Base-by-base conservation (phyloP, 768 basidiomycete species). In the Pisolithus orientalis region DNA sequence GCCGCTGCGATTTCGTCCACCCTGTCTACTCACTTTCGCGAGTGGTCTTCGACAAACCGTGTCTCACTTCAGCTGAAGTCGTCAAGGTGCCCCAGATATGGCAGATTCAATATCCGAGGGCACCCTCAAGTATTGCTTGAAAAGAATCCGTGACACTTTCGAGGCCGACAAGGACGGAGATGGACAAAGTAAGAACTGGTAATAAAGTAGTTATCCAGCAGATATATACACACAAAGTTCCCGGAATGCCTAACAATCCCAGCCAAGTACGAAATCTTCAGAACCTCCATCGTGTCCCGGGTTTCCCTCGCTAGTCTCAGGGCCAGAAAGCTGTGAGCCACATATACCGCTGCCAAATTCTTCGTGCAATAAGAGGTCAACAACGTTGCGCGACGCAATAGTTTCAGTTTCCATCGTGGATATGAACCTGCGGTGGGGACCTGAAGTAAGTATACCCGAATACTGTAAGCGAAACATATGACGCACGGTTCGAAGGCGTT, bases 381-480 rank as follows among this genome's bases (percentile, higher is more conserved):
- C 89, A 38, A 87, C 76, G 65, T 94, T 94, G 31, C 91, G 81
- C 1, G 89, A 81, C 0, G 90, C 77, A 31, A 95, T 66, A 0
- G 90, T 92, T 69, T 94, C 85, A 0, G 93, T 94, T 68, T 97
- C 94, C 94, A 97, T 96, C 6, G 91, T 92, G 13, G 85, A 89
- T 44, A 94, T 87, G 59, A 91, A 80, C 31, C 88, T 89, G 54
- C 56, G 16, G 16, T 25, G 24, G 21, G 5, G 10, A 45, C 27
- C 27, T 51, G 43, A 54, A 38, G 43, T 21, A 16, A n/a, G 27
- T 14, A 45, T n/a, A 28, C 13, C 16, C 11, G 28, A n/a, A 31
- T 25, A 25, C 11, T 21, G 21, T 32, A 25, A 17, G n/a, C 11
- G 6, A 13, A 21, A 9, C n/a, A 25, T 1, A 14, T 44, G 11